A percentile compares a stretch with the other conserved stretches of the same genome.
These are phyloP conservation scores for Vaccinium vitisidaea DNA, from an alignment of 148 eudicot genomes.

Conservation along the genomic window DNA sequence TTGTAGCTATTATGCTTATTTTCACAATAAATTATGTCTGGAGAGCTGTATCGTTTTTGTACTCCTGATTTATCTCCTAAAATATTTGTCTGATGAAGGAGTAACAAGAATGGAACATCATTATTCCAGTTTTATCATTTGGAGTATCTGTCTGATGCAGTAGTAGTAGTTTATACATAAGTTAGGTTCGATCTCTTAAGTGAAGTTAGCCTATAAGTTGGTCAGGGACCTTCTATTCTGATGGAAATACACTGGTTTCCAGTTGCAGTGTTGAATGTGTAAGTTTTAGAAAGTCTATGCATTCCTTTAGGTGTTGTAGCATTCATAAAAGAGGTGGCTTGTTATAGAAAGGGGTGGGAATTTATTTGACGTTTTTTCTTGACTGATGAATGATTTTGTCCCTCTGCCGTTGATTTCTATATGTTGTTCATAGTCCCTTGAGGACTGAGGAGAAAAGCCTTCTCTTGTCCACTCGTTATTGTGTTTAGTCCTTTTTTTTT, in stretches of 20 bases:
- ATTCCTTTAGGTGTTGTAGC: neutral
- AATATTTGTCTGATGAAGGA: neutral
- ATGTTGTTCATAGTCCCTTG: neutral
- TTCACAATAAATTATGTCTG: neutral
- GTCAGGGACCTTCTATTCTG: neutral
- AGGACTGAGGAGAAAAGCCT: neutral
- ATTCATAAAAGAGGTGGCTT: neutral
- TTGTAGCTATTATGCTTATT: neutral
- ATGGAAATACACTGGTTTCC: neutral
- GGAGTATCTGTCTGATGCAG: neutral
- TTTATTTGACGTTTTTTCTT: slow-evolving; percentile 7
- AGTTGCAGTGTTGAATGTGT: neutral
- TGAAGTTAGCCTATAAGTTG: neutral
- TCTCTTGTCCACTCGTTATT: neutral
- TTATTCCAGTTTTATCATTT: neutral
- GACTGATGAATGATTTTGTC: neutral
- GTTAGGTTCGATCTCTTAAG: neutral
- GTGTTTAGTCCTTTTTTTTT: neutral
- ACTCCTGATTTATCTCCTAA: neutral
- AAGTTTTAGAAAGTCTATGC: neutral
- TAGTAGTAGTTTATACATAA: neutral
- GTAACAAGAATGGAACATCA: neutral
- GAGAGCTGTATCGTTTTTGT: neutral
- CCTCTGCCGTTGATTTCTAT: neutral
- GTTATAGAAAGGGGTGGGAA: neutral